Conservation (phyloP, 257 asterid genomes). For the Thymus quinquecostatus region DNA sequence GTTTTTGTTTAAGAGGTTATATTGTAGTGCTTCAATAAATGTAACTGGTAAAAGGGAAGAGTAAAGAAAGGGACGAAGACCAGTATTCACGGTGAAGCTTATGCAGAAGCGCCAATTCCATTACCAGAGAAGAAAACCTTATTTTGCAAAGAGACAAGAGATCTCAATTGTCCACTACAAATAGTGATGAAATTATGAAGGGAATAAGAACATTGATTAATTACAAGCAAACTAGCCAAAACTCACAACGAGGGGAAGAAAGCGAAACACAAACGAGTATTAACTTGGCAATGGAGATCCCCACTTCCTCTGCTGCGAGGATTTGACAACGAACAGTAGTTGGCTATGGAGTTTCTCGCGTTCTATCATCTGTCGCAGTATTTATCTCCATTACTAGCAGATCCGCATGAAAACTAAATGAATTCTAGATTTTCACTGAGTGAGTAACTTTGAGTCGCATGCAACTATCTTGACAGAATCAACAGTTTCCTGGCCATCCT, state of each 20-base stretch:
- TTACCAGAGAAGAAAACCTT: not conserved
- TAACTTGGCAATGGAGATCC: not conserved
- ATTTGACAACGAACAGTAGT: slow-evolving; percentile 28
- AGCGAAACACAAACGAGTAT: not conserved
- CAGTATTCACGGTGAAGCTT: too few species aligned
- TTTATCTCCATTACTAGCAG: slow-evolving; percentile 24
- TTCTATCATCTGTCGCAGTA: slow-evolving; percentile 15
- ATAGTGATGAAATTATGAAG: not conserved
- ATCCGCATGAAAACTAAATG: slow-evolving; percentile 34
- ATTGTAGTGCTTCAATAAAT: too few species aligned
- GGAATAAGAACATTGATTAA: not conserved
- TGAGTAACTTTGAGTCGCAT: slow-evolving; percentile 83
- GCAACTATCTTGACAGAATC: slow-evolving; percentile 91
- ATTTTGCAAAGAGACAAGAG: not conserved
- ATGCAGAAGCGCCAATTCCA: too few species aligned
- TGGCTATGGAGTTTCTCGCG: slow-evolving; percentile 24
- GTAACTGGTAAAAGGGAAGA: too few species aligned
- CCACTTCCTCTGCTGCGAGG: slow-evolving; percentile 16
- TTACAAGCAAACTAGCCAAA: not conserved
- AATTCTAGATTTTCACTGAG: slow-evolving; percentile 58
- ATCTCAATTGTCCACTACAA: not conserved
- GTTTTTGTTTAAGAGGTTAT: too few species aligned
- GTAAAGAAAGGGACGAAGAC: too few species aligned
- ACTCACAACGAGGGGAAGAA: not conserved
- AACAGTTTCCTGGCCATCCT: slow-evolving; percentile 83